Percentiles rank a stretch among this genome's conserved stretches.
Evolutionary conservation across 192 early-diverging fungal species (phyloP).

Genomic region (Rhizophagus prolifer): DNA sequence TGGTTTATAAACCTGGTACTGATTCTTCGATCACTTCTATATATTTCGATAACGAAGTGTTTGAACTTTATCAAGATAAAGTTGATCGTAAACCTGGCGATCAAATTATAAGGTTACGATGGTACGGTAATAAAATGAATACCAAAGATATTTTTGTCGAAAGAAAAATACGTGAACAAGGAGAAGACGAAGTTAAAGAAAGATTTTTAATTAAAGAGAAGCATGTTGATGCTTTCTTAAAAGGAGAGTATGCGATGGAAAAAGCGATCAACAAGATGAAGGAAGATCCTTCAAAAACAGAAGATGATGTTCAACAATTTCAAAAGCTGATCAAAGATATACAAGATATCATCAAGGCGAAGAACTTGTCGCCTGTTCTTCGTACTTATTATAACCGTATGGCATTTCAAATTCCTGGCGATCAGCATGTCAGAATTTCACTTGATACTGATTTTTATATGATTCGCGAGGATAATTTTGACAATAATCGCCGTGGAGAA

Average conservation of each 20-base stretch:
- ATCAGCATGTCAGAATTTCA: slow-evolving; percentile 88
- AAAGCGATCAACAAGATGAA: slow-evolving; percentile 76
- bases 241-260: slow-evolving; percentile 74
- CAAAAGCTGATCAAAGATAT: slow-evolving; percentile 71
- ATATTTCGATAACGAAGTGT: slow-evolving; percentile 88
- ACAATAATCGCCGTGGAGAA: slow-evolving; percentile 66
- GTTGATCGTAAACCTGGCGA: slow-evolving; percentile 88
- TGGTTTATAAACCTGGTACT: slow-evolving; percentile 81
- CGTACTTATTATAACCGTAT: slow-evolving; percentile 96
- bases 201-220: slow-evolving; percentile 94
- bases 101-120: slow-evolving; percentile 86
- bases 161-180: slow-evolving; percentile 43
- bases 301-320: slow-evolving; percentile 74
- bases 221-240: slow-evolving; percentile 81
- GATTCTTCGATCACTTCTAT: slow-evolving; percentile 91
- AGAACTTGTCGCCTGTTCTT: slow-evolving; percentile 60
- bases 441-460: slow-evolving; percentile 95
- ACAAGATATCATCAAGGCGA: slow-evolving; percentile 62
- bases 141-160: slow-evolving; percentile 83
- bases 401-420: slow-evolving; percentile 97
- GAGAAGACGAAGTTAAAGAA: slow-evolving; percentile 87
- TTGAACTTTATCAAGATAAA: slow-evolving; percentile 87
- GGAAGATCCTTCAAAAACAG: slow-evolving; percentile 65
- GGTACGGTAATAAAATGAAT: slow-evolving; percentile 81
- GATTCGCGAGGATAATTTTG: slow-evolving; percentile 90